Evolutionary conservation across 2,329 filamentous ascomycete species (phyloP), one percentile per base, ranked within the genome.

Genomic region (Penicillium sp.): DNA sequence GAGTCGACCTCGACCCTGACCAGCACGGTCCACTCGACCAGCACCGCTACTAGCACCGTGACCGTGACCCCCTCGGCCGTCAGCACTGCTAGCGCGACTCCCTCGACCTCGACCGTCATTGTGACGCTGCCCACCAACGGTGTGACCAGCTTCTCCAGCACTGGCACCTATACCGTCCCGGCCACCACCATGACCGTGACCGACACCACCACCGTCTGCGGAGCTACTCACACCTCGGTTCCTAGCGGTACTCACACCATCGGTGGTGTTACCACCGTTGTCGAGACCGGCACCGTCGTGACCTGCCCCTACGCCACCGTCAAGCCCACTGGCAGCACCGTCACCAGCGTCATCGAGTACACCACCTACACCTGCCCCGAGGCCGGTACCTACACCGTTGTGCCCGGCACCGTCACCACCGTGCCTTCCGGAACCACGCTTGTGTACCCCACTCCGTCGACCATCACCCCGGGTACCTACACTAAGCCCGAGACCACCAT

Each of bases 301-400:
- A 81, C 81, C 63, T 89, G 84, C 81, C 86, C 87, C 46, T 83
- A 85, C 61, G 86, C 87, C 61, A 84, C 84, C 54, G 80, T 83
- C 62, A 78, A 79, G 62, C 86, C 85, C 60, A 74, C 70, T 51
- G 74, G 76, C 58, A 75, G 72, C 57, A 80, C 81, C 59, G 81
- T 82, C 45, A 89, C 84, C 74, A 88, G 80, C 75, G 77, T 85
- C 63, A 82, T 90, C 65, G 76, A 81, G 74, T 82, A 77, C 63
- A 90, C 87, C 66, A 85, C 84, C 66, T 89, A 86, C 67, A 81
- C 87, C 67, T 90, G 87, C 84, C 86, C 87, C 56, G 78, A 77
- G 44, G 78, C 86, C 65, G 88, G 88, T 70, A 89, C 85, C 51
- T 91, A 90, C 80, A 90, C 85, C 68, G 85, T 91, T 63, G 84